These are phyloP conservation scores for Sparassis latifolia DNA, from an alignment of 1,284 basidiomycete genomes.

Conservation along the genomic window DNA sequence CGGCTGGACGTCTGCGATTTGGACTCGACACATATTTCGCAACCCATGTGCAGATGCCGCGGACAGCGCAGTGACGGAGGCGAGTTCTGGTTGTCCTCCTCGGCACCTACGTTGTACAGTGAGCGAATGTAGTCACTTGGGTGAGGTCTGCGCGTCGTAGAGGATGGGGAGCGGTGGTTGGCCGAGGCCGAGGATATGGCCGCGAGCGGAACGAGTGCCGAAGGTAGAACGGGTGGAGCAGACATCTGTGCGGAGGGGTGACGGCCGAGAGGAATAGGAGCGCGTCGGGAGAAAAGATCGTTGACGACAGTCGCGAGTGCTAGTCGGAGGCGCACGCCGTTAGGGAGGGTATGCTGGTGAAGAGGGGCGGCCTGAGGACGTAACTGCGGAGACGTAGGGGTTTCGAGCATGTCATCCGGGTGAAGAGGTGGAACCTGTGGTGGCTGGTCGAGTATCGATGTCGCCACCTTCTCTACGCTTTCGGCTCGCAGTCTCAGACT, in stretches of 20 bases:
- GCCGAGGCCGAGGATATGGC: slow-evolving; percentile 27
- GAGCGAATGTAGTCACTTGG: slow-evolving; percentile 39
- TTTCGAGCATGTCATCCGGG: slow-evolving; percentile 28
- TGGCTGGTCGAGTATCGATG: slow-evolving; percentile 71
- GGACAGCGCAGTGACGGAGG: slow-evolving; percentile 62
- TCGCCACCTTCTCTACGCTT: slow-evolving; percentile 72
- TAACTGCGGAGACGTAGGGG: slow-evolving; percentile 42
- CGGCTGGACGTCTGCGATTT: slow-evolving; percentile 23
- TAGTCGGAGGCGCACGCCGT: slow-evolving; percentile 72
- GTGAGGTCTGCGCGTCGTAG: slow-evolving; percentile 9
- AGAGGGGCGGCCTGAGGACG: slow-evolving; percentile 23
- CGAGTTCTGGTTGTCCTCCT: slow-evolving; percentile 55
- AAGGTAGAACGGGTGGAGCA: slow-evolving; percentile 26
- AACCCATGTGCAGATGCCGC: slow-evolving; percentile 62
- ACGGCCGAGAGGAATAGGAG: slow-evolving; percentile 33
- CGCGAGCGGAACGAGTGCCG: slow-evolving; percentile 31
- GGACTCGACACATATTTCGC: slow-evolving; percentile 66
- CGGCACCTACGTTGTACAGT: slow-evolving; percentile 55
- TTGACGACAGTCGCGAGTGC: slow-evolving; percentile 69
- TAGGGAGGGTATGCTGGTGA: slow-evolving; percentile 61
- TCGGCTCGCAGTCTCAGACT: slow-evolving; percentile 63
- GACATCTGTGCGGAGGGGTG: slow-evolving; percentile 5
- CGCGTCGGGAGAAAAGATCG: slow-evolving; percentile 69
- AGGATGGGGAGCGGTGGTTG: slow-evolving; percentile 12
- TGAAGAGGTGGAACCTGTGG: slow-evolving; percentile 35